Percentiles rank a stretch among this genome's conserved stretches.
Conservation (phyloP, 1,284 basidiomycete genomes). For the Pulchroboletus neoregius region DNA sequence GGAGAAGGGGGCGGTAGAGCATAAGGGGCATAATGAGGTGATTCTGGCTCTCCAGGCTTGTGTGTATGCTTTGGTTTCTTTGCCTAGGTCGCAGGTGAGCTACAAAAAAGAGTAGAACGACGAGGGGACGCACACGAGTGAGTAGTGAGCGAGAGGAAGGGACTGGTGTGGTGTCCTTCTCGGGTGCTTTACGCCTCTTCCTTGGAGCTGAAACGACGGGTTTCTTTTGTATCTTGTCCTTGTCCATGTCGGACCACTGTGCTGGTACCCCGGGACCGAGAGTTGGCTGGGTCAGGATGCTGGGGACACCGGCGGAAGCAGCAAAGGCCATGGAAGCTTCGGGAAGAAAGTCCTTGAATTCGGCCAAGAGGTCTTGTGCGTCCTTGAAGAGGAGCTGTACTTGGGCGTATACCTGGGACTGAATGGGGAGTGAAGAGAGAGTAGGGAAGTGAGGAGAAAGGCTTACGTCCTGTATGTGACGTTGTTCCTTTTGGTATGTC, state of each 20-base stretch:
- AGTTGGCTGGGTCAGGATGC: constrained; percentile 44
- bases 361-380: constrained; percentile 87
- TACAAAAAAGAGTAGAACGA: constrained; percentile 2
- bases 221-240: constrained; percentile 48
- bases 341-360: constrained; percentile 97
- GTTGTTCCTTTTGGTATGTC: constrained; percentile 94
- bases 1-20: constrained; percentile 41
- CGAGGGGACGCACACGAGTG: constrained; percentile 34
- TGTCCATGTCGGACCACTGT: constrained; percentile 41
- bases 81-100: constrained; percentile 32
- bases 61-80: constrained; percentile 62
- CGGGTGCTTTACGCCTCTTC: constrained; percentile 43
- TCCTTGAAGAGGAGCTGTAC: constrained; percentile 92
- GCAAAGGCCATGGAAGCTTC: constrained; percentile 48
- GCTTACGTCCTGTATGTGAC: constrained; percentile 83
- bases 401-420: constrained; percentile 85
- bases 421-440: constrained; percentile 14
- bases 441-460: neutral
- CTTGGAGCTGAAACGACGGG: constrained; percentile 40
- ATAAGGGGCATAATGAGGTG: constrained; percentile 56
- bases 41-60: constrained; percentile 50
- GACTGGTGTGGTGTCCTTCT: constrained; percentile 58
- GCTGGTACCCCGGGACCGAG: constrained; percentile 32
- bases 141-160: constrained; percentile 45
- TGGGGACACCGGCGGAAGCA: constrained; percentile 35